Percentiles rank a stretch among this genome's conserved stretches.
These are phyloP conservation scores for Orychophragmus violaceus DNA, from an alignment of 345 rosid genomes.

Conservation along the genomic window DNA sequence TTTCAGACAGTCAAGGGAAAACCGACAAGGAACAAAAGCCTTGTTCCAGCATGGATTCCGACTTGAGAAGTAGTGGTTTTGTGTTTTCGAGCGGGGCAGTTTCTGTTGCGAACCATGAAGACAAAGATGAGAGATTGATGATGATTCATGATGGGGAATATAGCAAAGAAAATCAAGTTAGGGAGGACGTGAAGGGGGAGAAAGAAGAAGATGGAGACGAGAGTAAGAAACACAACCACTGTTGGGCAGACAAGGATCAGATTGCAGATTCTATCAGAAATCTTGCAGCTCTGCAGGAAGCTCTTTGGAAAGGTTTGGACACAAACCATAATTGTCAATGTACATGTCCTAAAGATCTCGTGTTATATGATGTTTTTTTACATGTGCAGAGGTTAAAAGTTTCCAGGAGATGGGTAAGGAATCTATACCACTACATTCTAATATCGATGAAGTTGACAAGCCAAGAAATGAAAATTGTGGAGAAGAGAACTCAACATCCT, in stretches of 20 bases:
- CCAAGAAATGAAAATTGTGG: constrained; percentile 20
- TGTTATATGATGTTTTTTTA: neutral
- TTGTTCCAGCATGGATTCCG: constrained; percentile 81
- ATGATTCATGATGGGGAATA: constrained; percentile 45
- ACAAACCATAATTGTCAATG: neutral
- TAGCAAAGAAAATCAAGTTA: constrained; percentile 38
- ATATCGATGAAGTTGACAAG: constrained; percentile 29
- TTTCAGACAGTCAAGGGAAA: constrained; percentile 35
- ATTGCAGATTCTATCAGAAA: constrained; percentile 44
- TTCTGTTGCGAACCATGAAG: constrained; percentile 47
- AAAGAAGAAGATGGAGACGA: constrained; percentile 39
- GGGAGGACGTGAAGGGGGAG: too few species aligned
- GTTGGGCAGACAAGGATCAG: constrained; percentile 46
- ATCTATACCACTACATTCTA: constrained; percentile 20
- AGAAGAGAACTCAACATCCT: constrained; percentile 25
- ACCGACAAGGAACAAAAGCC: constrained; percentile 54
- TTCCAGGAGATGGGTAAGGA: constrained; percentile 51
- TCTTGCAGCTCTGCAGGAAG: constrained; percentile 66
- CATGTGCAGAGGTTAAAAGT: constrained; percentile 51
- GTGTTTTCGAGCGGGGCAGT: constrained; percentile 53
- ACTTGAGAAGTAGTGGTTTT: constrained; percentile 78
- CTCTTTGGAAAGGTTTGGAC: constrained; percentile 55
- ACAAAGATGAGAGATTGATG: constrained; percentile 38
- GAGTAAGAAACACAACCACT: constrained; percentile 23
- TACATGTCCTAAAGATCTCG: neutral